Conservation (phyloP, 177 flowering plant species). For the Vitis hybrid region DNA sequence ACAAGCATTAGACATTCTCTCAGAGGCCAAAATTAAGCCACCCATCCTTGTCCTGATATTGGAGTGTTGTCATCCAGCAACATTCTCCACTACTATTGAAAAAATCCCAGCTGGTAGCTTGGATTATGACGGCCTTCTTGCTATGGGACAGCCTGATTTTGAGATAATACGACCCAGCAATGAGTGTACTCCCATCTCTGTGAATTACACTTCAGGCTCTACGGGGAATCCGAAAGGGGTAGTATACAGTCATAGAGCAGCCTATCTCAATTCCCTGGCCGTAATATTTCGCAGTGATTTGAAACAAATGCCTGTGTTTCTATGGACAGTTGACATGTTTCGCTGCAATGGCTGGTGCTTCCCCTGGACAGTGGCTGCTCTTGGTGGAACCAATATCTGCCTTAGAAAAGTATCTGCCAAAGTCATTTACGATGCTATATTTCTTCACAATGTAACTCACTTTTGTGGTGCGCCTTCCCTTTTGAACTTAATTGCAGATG, state of each 20-base stretch:
- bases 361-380: slow-evolving; percentile 73
- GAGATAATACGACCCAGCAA: slow-evolving; percentile 37
- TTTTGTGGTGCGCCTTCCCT: slow-evolving; percentile 75
- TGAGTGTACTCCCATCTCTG: slow-evolving; percentile 59
- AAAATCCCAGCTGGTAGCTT: neutral
- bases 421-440: slow-evolving; percentile 46
- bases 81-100: neutral
- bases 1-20: slow-evolving; percentile 45
- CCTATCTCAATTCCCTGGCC: slow-evolving; percentile 65
- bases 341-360: slow-evolving; percentile 88
- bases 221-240: slow-evolving; percentile 80
- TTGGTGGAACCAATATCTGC: slow-evolving; percentile 70
- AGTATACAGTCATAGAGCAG: slow-evolving; percentile 72
- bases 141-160: slow-evolving; percentile 30
- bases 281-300: slow-evolving; percentile 43
- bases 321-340: slow-evolving; percentile 87
- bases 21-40: slow-evolving; percentile 16
- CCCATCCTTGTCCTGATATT: slow-evolving; percentile 46
- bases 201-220: slow-evolving; percentile 76
- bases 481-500: slow-evolving; percentile 61
- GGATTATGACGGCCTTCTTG: slow-evolving; percentile 48
- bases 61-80: slow-evolving; percentile 21
- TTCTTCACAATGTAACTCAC: slow-evolving; percentile 57
- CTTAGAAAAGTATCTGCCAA: slow-evolving; percentile 44
- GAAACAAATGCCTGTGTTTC: slow-evolving; percentile 48